Base-by-base conservation (phyloP, 2,329 filamentous ascomycete genomes). In the Cyclaneusma minus region DNA sequence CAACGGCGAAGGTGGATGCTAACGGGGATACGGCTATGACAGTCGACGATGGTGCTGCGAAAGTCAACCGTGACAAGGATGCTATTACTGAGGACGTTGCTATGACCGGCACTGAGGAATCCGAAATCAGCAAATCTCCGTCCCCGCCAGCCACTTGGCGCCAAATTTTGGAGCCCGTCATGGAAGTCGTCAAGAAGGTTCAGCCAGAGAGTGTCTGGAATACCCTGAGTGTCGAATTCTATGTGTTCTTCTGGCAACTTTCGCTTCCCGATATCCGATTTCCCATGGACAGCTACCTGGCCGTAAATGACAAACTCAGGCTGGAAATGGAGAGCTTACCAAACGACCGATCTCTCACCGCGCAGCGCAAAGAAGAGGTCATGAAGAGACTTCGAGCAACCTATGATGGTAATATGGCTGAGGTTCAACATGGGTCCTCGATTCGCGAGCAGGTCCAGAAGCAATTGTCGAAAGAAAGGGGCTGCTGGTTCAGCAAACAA, bases 211-310 rank as follows among this genome's bases (percentile, higher is more conserved):
- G 69, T 6, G 65, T 72, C 4, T 83, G 76, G 62, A 58, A 68
- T 7, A 68, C 68, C 25, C 65, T 94, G 27, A 84, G 72, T 22
- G 62, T 83, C 1, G 72, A 80, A 16, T 87, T 94, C 47, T 94
- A 83, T 43, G 70, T 80, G 22, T 80, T 79, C 0, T 98, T 98
- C 52, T 98, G 89, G 89, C 76, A 85, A 26, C 61, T 94, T 8
- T 75, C 83, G 15, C 64, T 91, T 3, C 73, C 79, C 23, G 87
- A 98, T 46, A 60, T 94, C 30, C 68, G 70, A 30, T 72, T 85
- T 35, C 80, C 81, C 1, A 70, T 70, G 34, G 64, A 71, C 17
- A 79, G 76, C 33, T 98, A 98, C 46, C 66, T 79, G 24, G 65
- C 71, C 10, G 84, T 91, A 44, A 72, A 75, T 18, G 67, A 70